Percentiles rank a stretch among this genome's conserved stretches.
Conservation (phyloP, 768 basidiomycete genomes). For the Pleurotus tuber-regium region DNA sequence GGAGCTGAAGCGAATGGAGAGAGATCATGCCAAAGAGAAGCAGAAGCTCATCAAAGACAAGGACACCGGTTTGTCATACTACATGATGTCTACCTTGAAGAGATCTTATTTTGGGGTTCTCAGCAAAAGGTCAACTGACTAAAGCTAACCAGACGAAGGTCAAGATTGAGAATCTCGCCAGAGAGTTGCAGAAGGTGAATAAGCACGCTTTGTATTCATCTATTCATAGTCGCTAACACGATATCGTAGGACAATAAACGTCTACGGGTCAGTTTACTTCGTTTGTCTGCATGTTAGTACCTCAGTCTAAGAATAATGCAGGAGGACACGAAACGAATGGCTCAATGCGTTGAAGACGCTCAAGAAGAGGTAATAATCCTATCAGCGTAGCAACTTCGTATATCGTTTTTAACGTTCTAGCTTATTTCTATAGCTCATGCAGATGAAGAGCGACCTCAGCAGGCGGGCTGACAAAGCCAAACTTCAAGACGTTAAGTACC, state of each 20-base stretch:
- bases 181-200: slow-evolving; percentile 88
- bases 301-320: slow-evolving; percentile 30
- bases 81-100: slow-evolving; percentile 10
- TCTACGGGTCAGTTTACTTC: slow-evolving; percentile 59
- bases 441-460: slow-evolving; percentile 81
- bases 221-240: slow-evolving; percentile 12
- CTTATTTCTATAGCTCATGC: slow-evolving; percentile 50
- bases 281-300: not conserved
- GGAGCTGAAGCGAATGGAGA: slow-evolving; percentile 81
- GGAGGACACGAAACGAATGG: slow-evolving; percentile 84
- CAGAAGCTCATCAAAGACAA: slow-evolving; percentile 90
- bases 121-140: slow-evolving; percentile 81
- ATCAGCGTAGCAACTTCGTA: slow-evolving; percentile 10
- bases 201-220: slow-evolving; percentile 9
- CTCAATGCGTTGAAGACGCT: slow-evolving; percentile 80
- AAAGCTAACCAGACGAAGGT: slow-evolving; percentile 88
- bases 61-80: slow-evolving; percentile 62
- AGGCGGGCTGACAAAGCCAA: slow-evolving; percentile 79
- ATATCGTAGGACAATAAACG: slow-evolving; percentile 78
- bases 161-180: slow-evolving; percentile 87
- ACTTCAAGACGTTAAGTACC: slow-evolving; percentile 75
- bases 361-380: slow-evolving; percentile 66
- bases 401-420: slow-evolving; percentile 3
- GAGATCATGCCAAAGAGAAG: slow-evolving; percentile 89
- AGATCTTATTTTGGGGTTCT: slow-evolving; percentile 1